Conservation (phyloP, 164 flowering plant species). For the Stephania japonica region DNA sequence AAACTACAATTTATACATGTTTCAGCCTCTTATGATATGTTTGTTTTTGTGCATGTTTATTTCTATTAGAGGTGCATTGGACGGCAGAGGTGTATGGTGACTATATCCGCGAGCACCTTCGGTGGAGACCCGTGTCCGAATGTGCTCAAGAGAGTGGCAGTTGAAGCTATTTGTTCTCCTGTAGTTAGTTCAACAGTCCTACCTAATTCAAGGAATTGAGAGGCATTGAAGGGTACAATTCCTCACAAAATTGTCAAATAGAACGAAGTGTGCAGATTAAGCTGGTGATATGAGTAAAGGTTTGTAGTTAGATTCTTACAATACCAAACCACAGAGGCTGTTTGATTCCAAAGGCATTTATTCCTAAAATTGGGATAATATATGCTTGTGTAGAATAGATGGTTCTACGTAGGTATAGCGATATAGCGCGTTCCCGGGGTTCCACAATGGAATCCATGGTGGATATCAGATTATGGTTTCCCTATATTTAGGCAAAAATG, state of each 20-base stretch:
- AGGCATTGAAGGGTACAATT: not conserved
- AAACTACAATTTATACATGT: not conserved
- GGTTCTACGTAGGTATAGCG: constrained; percentile 6
- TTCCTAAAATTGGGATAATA: constrained; percentile 7
- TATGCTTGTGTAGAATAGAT: constrained; percentile 13
- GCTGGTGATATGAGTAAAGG: not conserved
- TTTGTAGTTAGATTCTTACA: not conserved
- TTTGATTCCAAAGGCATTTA: constrained; percentile 3
- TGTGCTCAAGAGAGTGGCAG: constrained; percentile 67
- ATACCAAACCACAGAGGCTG: not conserved
- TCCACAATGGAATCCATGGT: constrained; percentile 4
- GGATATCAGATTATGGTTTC: constrained; percentile 10
- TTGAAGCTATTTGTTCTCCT: constrained; percentile 65
- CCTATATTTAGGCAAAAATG: constrained; percentile 15
- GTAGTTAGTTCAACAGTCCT: constrained; percentile 14
- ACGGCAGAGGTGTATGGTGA: constrained; percentile 58
- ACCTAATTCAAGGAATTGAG: constrained; percentile 24
- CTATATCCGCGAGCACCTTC: constrained; percentile 68
- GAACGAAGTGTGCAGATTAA: not conserved
- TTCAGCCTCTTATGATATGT: not conserved
- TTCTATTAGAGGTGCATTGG: constrained; percentile 71
- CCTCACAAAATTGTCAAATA: not conserved
- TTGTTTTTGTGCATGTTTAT: not conserved
- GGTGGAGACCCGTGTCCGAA: constrained; percentile 92
- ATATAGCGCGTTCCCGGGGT: constrained; percentile 1